Evolutionary conservation across 23 red algal species (phyloP).

Genomic region (Gracilaria gracilis): DNA sequence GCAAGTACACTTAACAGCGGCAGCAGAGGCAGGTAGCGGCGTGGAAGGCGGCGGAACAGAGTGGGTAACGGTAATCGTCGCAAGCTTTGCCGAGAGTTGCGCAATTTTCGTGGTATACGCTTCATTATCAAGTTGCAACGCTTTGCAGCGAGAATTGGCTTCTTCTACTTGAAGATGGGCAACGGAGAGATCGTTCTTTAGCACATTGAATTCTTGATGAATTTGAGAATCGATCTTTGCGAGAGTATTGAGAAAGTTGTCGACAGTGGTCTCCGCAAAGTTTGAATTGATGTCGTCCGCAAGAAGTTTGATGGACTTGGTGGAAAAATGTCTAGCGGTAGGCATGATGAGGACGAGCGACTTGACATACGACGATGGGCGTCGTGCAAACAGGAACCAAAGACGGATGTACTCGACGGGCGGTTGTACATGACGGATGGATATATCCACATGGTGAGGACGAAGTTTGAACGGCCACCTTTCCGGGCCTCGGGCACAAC

Average conservation of each 20-base stretch:
- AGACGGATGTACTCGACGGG: neutral
- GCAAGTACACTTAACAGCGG: neutral
- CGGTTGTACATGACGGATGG: neutral
- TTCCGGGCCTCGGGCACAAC: neutral
- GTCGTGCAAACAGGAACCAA: neutral
- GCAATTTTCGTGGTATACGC: conserved; percentile 10
- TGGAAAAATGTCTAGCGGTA: conserved; percentile 32
- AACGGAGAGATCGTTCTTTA: conserved; percentile 37
- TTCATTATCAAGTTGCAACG: conserved; percentile 28
- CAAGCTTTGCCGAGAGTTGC: neutral
- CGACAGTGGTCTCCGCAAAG: conserved; percentile 26
- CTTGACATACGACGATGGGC: neutral
- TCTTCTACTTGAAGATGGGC: conserved; percentile 2
- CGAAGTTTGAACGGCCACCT: neutral
- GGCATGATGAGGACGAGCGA: neutral
- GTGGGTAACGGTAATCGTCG: neutral
- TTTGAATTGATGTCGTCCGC: conserved; percentile 51
- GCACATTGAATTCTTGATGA: conserved; percentile 47
- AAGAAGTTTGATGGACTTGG: conserved; percentile 54
- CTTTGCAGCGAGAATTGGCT: conserved; percentile 1
- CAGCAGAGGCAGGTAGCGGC: neutral
- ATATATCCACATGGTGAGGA: neutral
- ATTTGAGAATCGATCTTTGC: conserved; percentile 64
- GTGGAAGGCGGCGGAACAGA: neutral
- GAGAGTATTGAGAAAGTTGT: conserved; percentile 46